Base-by-base conservation (phyloP, 441 rosid genomes). In the Francoa sonchifolia region DNA sequence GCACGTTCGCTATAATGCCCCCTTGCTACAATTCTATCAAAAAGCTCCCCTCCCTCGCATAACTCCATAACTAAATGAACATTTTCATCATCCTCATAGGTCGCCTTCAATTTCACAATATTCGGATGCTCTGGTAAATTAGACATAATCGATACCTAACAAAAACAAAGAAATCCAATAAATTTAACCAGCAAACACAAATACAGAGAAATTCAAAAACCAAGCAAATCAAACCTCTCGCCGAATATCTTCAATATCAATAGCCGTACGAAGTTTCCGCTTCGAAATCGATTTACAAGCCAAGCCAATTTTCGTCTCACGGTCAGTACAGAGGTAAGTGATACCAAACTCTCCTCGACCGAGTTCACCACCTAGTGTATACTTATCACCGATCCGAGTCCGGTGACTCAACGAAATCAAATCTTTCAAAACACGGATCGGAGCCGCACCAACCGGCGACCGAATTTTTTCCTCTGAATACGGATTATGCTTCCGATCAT, bases 311-410 rank as follows among this genome's bases (percentile, higher is more conserved):
- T 61, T 69, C 17, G 74, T 74, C 47, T 88, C 97, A 2, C 88
- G 65, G 59, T 88, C 94, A 2, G 97, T 88, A 42, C 94, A 88
- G 49, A 88, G 84, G 51, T 74, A 81, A 6, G 97, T 88, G 56
- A 88, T 79, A 0, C 97, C 97, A 59, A 88, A 88, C 63, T 88
- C 97, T 4, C 97, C 97, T 0, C 97, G 81, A 1, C 97, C 97
- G 8, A 88, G 72, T 36, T 88, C 97, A 8, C 94, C 63, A 11
- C 97, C 94, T 1, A 88, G 66, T 42, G 70, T 58, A 68, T 88
- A 88, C 65, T 84, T 81, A 52, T 84, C 95, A 30, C 62, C 68
- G 65, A 88, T 84, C 42, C 73, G 77, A 28, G 83, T 79, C 13
- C 74, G 77, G 50, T 75, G 72, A 53, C 71, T 65, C 16, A 74